Conservation (phyloP, 352 stramenopile species). For the Phytopythium vexans region DNA sequence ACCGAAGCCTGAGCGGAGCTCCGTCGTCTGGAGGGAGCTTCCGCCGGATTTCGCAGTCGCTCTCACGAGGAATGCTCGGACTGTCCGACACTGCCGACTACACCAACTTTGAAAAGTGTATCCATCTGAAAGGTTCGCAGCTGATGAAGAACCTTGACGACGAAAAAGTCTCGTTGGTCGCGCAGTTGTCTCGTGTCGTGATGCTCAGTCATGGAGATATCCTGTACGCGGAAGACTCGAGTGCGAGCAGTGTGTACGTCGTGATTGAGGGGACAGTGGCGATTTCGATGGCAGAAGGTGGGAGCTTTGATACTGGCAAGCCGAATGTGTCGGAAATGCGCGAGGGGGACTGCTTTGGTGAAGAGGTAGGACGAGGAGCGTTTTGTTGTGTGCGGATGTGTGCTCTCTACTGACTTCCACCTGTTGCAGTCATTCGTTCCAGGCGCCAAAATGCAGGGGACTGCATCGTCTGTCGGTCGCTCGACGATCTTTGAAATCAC, state of each 20-base stretch:
- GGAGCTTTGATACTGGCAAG: neutral
- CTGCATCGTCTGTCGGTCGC: conserved; percentile 42
- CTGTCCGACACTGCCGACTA: conserved; percentile 54
- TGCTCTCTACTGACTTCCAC: conserved; percentile 2
- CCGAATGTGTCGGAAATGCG: conserved; percentile 42
- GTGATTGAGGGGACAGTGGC: conserved; percentile 71
- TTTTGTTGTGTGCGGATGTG: conserved; percentile 2
- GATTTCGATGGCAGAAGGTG: conserved; percentile 21
- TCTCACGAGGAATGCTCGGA: conserved; percentile 26
- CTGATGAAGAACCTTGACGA: conserved; percentile 83
- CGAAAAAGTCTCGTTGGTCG: conserved; percentile 77
- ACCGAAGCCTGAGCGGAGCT: conserved; percentile 35
- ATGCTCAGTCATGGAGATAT: conserved; percentile 54
- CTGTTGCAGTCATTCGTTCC: conserved; percentile 64
- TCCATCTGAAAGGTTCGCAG: conserved; percentile 80
- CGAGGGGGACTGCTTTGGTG: conserved; percentile 77
- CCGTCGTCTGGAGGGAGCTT: conserved; percentile 19
- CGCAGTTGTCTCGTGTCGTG: conserved; percentile 65
- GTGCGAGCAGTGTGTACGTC: conserved; percentile 54
- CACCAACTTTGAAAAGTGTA: conserved; percentile 83
- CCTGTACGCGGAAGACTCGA: conserved; percentile 43
- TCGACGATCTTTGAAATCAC: conserved; percentile 73
- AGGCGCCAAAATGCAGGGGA: conserved; percentile 37
- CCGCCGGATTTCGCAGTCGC: conserved; percentile 20
- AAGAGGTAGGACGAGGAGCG: conserved; percentile 44